A percentile compares a stretch with the other conserved stretches of the same genome.
Evolutionary conservation across 768 basidiomycete species (phyloP).

Genomic region (Mycena amicta): DNA sequence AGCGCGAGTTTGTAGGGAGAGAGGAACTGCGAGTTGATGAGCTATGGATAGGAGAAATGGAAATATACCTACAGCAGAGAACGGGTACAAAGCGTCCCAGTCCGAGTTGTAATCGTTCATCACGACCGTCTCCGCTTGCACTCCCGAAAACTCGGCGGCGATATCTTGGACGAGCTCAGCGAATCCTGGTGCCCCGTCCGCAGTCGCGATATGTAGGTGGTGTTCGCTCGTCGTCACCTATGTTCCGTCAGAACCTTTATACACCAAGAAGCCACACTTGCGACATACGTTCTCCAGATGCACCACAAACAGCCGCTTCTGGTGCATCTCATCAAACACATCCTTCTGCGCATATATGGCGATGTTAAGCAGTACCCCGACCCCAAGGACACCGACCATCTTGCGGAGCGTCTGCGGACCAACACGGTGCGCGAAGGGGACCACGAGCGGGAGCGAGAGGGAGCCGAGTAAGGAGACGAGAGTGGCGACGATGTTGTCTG

Average conservation of each 20-base stretch:
- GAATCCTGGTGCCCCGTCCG: conserved; percentile 83
- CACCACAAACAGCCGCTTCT: conserved; percentile 82
- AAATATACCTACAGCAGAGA: conserved; percentile 59
- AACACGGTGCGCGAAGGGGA: conserved; percentile 80
- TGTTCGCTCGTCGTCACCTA: conserved; percentile 75
- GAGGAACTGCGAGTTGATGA: conserved; percentile 66
- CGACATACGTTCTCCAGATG: conserved; percentile 80
- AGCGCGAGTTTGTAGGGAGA: conserved; percentile 81
- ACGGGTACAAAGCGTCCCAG: conserved; percentile 87
- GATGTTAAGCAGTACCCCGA: conserved; percentile 52
- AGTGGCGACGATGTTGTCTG: conserved; percentile 86
- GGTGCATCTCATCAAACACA: conserved; percentile 85
- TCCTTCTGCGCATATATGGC: conserved; percentile 59
- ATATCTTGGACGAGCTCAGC: conserved; percentile 62
- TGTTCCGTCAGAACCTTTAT: background rate
- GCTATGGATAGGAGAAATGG: too few species aligned
- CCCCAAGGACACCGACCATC: conserved; percentile 47
- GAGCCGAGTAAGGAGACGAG: conserved; percentile 63
- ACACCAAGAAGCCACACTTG: background rate
- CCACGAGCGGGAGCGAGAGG: conserved; percentile 57
- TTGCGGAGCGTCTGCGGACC: conserved; percentile 38
- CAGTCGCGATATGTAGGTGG: conserved; percentile 77
- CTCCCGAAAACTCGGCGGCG: conserved; percentile 57
- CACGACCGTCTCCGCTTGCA: conserved; percentile 43
- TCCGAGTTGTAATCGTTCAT: conserved; percentile 83